Percentiles rank a stretch among this genome's conserved stretches.
These are phyloP conservation scores for Erysimum cheiri DNA, from an alignment of 441 rosid species.

Conservation along the genomic window DNA sequence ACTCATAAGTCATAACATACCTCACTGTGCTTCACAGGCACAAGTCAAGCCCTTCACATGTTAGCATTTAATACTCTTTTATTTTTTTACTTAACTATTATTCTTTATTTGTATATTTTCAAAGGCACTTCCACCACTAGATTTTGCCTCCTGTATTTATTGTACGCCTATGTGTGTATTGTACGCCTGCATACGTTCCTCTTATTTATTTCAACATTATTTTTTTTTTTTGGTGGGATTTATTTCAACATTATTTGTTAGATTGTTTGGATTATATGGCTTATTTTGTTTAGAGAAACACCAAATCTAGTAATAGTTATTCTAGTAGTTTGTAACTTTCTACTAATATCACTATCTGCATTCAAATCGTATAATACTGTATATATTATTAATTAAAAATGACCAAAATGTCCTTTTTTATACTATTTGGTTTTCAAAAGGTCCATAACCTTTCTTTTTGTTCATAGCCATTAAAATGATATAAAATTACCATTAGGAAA, in stretches of 20 bases:
- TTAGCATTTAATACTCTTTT: constrained; percentile 40
- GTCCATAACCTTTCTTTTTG: no score
- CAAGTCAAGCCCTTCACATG: constrained; percentile 47
- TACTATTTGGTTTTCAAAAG: no score
- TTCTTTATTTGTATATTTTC: constrained; percentile 22
- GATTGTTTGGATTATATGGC: not conserved
- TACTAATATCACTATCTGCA: not conserved
- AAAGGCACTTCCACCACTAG: constrained; percentile 32
- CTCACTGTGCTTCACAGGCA: constrained; percentile 36
- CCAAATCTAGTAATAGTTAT: not conserved
- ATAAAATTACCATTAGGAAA: no score
- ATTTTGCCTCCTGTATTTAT: constrained; percentile 39
- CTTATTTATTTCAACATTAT: not conserved
- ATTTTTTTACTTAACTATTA: not conserved
- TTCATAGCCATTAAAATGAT: no score
- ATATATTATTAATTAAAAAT: no score
- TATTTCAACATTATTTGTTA: no score
- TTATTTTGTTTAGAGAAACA: not conserved
- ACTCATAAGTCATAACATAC: constrained; percentile 20
- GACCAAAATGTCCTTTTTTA: no score
- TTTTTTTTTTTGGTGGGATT: no score
- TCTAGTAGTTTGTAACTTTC: not conserved
- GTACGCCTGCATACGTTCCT: not conserved
- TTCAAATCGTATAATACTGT: no score
- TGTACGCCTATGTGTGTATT: constrained; percentile 10